A percentile compares a stretch with the other conserved stretches of the same genome.
phyloP scores from a whole-genome alignment of 805 yeast genomes.

The Ogataea polymorpha region DNA sequence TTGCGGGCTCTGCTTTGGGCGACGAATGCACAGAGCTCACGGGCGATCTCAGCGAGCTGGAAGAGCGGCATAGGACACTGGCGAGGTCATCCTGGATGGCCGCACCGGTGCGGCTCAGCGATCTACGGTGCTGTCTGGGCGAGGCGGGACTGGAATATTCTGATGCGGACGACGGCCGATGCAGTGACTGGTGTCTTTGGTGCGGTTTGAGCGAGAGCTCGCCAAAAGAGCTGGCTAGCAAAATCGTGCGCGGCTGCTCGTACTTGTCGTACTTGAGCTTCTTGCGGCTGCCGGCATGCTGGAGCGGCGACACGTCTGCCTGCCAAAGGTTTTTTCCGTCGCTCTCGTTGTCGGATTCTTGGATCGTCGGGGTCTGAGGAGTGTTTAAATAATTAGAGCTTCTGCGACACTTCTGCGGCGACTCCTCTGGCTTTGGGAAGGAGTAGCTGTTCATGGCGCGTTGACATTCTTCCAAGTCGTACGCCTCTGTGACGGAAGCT shows the following conservation, averaged over 20 bases:
- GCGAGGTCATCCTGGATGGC: constrained; percentile 12
- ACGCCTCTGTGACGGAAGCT: background rate
- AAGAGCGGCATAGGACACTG: constrained; percentile 1
- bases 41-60: constrained; percentile 4
- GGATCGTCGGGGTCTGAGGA: constrained; percentile 16
- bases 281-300: constrained; percentile 1
- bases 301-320: background rate
- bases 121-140: constrained; percentile 14
- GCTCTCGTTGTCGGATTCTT: constrained; percentile 7
- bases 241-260: constrained; percentile 8
- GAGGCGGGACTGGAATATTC: background rate
- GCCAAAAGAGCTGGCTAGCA: constrained; percentile 1
- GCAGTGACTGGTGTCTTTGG: constrained; percentile 4
- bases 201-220: constrained; percentile 9
- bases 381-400: constrained; percentile 5
- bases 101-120: constrained; percentile 14
- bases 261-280: constrained; percentile 11
- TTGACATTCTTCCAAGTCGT: constrained; percentile 16
- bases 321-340: background rate
- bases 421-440: constrained; percentile 12
- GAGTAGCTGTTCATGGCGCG: constrained; percentile 6
- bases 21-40: constrained; percentile 8
- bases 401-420: constrained; percentile 2
- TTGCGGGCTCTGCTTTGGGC: constrained; percentile 6
- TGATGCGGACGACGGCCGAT: constrained; percentile 1